Evolutionary conservation across 805 yeast genomes (phyloP).

Genomic region (Danielia reshetovae): DNA sequence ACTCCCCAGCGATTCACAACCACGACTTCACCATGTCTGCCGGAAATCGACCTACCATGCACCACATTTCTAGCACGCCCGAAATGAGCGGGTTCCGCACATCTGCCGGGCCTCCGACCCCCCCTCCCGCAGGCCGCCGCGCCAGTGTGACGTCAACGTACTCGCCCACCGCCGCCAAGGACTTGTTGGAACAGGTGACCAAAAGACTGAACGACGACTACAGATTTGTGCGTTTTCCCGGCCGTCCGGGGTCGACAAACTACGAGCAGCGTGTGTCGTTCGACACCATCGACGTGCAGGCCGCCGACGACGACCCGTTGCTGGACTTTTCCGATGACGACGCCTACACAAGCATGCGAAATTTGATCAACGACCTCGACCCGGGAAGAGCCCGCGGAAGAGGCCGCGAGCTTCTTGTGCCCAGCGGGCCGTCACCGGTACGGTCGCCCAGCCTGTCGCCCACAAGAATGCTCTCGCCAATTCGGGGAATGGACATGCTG

Average conservation of each 20-base stretch:
- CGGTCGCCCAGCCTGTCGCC: constrained; percentile 21
- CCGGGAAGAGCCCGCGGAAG: constrained; percentile 10
- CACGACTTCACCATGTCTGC: too few species aligned
- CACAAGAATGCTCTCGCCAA: constrained; percentile 13
- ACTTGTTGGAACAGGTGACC: constrained; percentile 8
- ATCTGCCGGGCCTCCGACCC: background rate
- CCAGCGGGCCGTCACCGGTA: constrained; percentile 7
- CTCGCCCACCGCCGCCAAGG: constrained; percentile 3
- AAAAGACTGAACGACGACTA: constrained; percentile 13
- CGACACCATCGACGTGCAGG: constrained; percentile 46
- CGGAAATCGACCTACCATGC: constrained; percentile 9
- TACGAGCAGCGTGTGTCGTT: constrained; percentile 44
- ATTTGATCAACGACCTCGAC: constrained; percentile 11
- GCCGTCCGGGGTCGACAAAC: constrained; percentile 1
- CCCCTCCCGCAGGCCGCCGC: too few species aligned
- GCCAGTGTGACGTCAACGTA: too few species aligned
- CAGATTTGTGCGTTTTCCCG: constrained; percentile 5
- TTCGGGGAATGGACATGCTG: constrained; percentile 14
- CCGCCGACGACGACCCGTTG: constrained; percentile 18
- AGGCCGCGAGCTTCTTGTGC: constrained; percentile 10
- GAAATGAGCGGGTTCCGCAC: constrained; percentile 8
- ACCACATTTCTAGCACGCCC: constrained; percentile 14
- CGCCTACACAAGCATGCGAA: constrained; percentile 4
- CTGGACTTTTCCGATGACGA: constrained; percentile 18
- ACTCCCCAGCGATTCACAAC: too few species aligned